Evolutionary conservation across 2,329 filamentous ascomycete genomes (phyloP).

Genomic region (Aureobasidium pullulans): DNA sequence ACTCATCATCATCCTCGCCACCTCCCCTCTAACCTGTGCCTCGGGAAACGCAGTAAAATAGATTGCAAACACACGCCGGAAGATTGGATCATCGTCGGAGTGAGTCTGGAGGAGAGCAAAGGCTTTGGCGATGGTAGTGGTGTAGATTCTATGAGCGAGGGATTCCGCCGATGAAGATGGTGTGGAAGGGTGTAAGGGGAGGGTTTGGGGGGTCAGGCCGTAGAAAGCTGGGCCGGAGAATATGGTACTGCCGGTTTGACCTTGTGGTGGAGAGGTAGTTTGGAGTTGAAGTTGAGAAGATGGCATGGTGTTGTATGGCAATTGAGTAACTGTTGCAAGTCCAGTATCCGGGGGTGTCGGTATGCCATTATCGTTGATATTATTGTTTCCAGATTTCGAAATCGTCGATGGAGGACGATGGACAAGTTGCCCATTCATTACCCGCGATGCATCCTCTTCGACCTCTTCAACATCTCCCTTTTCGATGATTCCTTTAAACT

Average conservation of each 20-base stretch:
- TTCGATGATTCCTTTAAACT: background rate
- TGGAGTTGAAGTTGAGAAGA: background rate
- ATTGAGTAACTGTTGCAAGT: no score
- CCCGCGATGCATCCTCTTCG: background rate
- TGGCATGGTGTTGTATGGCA: background rate
- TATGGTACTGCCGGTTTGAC: background rate
- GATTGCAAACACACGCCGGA: no score
- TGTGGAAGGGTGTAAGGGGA: no score
- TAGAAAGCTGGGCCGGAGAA: background rate
- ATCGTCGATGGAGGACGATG: background rate
- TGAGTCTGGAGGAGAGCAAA: no score
- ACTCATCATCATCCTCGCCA: no score
- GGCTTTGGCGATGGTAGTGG: no score
- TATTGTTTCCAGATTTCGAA: background rate
- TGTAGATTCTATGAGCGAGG: no score
- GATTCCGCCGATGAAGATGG: no score
- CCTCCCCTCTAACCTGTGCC: no score
- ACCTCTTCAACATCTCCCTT: background rate
- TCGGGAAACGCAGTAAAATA: no score
- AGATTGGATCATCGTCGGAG: no score
- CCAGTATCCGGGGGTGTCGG: no score
- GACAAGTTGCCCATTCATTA: background rate
- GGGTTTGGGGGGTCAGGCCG: background rate
- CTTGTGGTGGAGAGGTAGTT: background rate
- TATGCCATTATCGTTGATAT: background rate